These are phyloP conservation scores for Dactylorhiza incarnata DNA, from an alignment of 106 monocot genomes.

Conservation along the genomic window DNA sequence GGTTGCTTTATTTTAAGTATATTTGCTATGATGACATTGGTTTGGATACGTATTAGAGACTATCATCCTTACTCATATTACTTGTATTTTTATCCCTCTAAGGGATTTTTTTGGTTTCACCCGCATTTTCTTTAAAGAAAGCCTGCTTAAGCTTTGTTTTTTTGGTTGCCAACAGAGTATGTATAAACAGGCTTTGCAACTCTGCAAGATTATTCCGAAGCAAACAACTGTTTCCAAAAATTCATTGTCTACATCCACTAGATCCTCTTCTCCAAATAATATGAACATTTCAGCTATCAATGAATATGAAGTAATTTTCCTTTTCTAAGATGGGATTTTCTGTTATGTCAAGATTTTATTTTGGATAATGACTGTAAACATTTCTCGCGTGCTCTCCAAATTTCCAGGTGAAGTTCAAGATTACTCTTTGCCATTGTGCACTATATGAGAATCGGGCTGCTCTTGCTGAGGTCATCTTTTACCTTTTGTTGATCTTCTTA, in stretches of 20 bases:
- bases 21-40: neutral
- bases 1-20: too few species aligned
- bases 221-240: conserved; percentile 50
- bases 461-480: conserved; percentile 60
- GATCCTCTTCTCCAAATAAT: conserved; percentile 89
- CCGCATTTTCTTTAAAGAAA: neutral
- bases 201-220: conserved; percentile 68
- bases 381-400: conserved; percentile 9
- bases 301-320: conserved; percentile 71
- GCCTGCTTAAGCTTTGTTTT: neutral
- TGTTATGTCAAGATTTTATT: conserved; percentile 2
- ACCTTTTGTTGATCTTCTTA: neutral
- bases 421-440: conserved; percentile 78
- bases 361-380: neutral
- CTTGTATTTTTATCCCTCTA: neutral
- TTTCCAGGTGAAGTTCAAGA: conserved; percentile 91
- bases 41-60: neutral
- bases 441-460: conserved; percentile 86
- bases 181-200: conserved; percentile 93
- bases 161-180: conserved; percentile 39
- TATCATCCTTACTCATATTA: neutral
- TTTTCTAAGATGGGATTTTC: conserved; percentile 1
- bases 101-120: neutral
- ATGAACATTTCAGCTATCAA: conserved; percentile 50
- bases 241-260: conserved; percentile 57